Conservation (phyloP, 139 green algal genomes). For the Chlorella vulgaris region DNA sequence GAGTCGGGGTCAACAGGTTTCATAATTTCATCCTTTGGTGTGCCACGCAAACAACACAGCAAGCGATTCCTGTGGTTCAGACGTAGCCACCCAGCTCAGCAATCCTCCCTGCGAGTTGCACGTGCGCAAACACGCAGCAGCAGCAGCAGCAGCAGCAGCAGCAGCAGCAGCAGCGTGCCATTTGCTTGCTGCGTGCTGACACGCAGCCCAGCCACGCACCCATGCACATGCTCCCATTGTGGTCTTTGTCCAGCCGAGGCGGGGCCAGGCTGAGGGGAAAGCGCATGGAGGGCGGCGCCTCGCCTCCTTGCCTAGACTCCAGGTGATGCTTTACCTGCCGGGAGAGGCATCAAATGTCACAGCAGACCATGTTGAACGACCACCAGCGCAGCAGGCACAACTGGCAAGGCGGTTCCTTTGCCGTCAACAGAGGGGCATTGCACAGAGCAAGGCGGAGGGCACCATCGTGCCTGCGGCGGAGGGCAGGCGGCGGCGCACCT, state of each 20-base stretch:
- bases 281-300: slow-evolving; percentile 55
- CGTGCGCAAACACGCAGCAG: neutral
- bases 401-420: too few relatives aligned
- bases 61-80: too few relatives aligned
- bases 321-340: slow-evolving; percentile 13
- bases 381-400: neutral
- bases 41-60: too few relatives aligned
- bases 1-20: too few relatives aligned
- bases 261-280: slow-evolving; percentile 67
- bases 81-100: too few relatives aligned
- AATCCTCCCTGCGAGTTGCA: too few relatives aligned
- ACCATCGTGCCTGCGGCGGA: neutral
- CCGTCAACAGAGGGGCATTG: neutral
- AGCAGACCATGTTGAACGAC: too few relatives aligned
- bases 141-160: neutral
- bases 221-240: slow-evolving; percentile 61
- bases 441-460: neutral
- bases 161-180: neutral
- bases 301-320: neutral
- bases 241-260: slow-evolving; percentile 56
- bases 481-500: neutral
- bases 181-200: neutral
- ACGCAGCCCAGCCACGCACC: slow-evolving; percentile 15
- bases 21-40: too few relatives aligned
- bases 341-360: neutral